Conservation (phyloP, 768 basidiomycete genomes). For the Tricholoma furcatifolium region DNA sequence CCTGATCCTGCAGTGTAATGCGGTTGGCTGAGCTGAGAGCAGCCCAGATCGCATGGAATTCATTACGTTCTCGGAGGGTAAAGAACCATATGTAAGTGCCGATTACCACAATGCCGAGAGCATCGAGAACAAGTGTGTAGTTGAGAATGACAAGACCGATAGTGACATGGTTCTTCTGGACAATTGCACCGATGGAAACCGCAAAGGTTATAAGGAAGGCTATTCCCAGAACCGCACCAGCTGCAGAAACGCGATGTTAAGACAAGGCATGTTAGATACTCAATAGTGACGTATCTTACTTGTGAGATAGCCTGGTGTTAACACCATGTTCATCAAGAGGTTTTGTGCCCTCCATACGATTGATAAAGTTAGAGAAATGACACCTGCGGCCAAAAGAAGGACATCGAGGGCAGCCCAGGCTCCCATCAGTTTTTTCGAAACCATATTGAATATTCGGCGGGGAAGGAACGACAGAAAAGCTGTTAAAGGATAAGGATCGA, state of each 20-base stretch:
- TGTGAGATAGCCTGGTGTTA: slow-evolving; percentile 55
- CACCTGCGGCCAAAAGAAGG: slow-evolving; percentile 68
- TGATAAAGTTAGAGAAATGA: slow-evolving; percentile 62
- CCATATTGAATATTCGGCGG: slow-evolving; percentile 42
- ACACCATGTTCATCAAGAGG: slow-evolving; percentile 71
- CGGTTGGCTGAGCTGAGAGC: slow-evolving; percentile 43
- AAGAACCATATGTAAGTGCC: slow-evolving; percentile 82
- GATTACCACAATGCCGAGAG: slow-evolving; percentile 55
- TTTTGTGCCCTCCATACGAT: slow-evolving; percentile 69
- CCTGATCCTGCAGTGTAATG: slow-evolving; percentile 70
- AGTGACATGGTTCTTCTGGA: slow-evolving; percentile 69
- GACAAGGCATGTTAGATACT: not conserved
- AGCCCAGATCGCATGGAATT: slow-evolving; percentile 63
- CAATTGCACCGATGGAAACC: slow-evolving; percentile 68
- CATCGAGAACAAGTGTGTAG: slow-evolving; percentile 67
- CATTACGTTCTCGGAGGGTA: slow-evolving; percentile 67
- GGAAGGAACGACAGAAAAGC: not conserved
- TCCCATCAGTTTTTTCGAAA: slow-evolving; percentile 67
- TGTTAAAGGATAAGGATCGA: not conserved
- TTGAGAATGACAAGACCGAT: slow-evolving; percentile 74
- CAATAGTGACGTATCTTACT: slow-evolving; percentile 37
- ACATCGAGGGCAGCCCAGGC: slow-evolving; percentile 74
- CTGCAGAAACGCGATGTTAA: slow-evolving; percentile 34
- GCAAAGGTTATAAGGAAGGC: slow-evolving; percentile 64
- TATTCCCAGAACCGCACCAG: slow-evolving; percentile 69